Base-by-base conservation (phyloP, 345 rosid species). In the Arabis alpina region DNA sequence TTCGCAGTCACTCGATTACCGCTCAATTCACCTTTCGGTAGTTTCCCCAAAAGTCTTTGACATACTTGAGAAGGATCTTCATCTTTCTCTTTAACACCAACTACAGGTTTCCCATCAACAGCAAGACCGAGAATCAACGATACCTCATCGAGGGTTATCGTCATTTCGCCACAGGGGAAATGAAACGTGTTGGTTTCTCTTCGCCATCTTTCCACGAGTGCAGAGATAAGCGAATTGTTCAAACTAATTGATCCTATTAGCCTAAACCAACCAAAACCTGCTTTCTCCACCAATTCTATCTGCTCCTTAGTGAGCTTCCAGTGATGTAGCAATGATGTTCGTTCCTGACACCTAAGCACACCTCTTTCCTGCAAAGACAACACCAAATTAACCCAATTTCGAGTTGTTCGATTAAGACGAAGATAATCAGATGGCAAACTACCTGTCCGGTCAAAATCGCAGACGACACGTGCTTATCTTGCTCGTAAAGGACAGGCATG, bases 121-220 rank as follows among this genome's bases (percentile, higher is more conserved):
- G 81, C 56, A 25, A 89, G 90, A 48, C 96, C 92, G 19, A 85
- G 84, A 52, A 87, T 69, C 61, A 82, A 60, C 0, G 90, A 81
- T 8, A 85, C 92, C 40, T 89, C 92, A 19, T 81, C 77, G 19
- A 89, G 90, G 28, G 90, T 87, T 32, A 89, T 85, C 0, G 96
- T 87, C 86, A 89, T 87, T 66, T 89, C 96, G 39, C 96, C 96
- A 28, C 81, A 86, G 25, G 80, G 82, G 66, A 87, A 78, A 75
- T 89, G 92, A 51, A 89, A 85, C 0, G 86, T 87, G 53, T 89
- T 89, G 54, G 96, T 87, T 78, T 89, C 96, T 71, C 84, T 76
- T 39, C 92, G 80, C 92, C 92, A 87, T 50, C 90, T 77, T 78
- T 89, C 92, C 32, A 85, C 92, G 12, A 85, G 72, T 0, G 96